Evolutionary conservation across 2,329 filamentous ascomycete species (phyloP).

Genomic region (Neurospora crassa): DNA sequence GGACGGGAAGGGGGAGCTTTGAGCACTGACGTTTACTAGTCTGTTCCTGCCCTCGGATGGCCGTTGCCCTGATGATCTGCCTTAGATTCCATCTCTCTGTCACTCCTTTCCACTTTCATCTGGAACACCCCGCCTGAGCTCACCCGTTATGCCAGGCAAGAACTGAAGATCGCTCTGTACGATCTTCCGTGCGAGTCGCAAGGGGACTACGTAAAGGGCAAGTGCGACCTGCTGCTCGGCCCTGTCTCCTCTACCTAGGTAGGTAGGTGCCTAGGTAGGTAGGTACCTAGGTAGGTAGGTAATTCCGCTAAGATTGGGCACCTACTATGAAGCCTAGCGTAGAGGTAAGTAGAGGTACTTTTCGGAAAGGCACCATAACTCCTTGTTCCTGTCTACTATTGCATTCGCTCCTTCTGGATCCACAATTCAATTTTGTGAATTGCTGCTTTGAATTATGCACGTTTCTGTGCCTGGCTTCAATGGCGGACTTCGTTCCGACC

Average conservation of each 20-base stretch:
- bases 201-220: background rate
- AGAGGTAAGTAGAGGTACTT: no score
- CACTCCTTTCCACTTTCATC: background rate
- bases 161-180: background rate
- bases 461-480: background rate
- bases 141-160: background rate
- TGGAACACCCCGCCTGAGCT: background rate
- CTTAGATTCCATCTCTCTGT: background rate
- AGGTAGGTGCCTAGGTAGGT: no score
- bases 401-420: background rate
- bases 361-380: background rate
- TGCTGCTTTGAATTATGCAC: background rate
- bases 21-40: background rate
- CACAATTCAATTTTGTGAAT: background rate
- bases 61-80: background rate
- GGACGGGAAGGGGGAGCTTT: background rate
- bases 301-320: background rate
- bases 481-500: background rate
- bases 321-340: background rate
- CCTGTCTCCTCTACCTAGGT: no score
- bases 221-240: background rate
- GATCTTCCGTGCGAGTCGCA: background rate
- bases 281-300: no score
- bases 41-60: background rate
- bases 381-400: background rate